Conservation (phyloP, 768 basidiomycete genomes). For the Calvatia gigantea region DNA sequence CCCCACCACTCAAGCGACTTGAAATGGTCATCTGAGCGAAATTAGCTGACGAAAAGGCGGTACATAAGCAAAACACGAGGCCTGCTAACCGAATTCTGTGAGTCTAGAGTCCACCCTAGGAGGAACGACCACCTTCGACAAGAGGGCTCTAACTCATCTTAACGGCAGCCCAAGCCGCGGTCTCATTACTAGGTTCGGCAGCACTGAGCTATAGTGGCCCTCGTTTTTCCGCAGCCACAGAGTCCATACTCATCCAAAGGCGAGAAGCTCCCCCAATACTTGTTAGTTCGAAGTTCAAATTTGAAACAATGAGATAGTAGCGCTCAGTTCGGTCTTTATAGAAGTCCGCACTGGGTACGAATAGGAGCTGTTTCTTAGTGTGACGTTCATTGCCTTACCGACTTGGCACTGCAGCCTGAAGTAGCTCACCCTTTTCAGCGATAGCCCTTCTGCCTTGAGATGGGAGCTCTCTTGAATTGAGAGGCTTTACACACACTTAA, state of each 20-base stretch:
- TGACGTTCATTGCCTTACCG: too few relatives aligned
- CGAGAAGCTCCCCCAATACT: neutral
- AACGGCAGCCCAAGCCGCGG: neutral
- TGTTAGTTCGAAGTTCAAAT: neutral
- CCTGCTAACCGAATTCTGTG: neutral
- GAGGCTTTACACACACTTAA: too few relatives aligned
- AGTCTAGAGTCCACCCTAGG: neutral
- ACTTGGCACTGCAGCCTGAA: too few relatives aligned
- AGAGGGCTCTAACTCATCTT: neutral
- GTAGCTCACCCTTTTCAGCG: too few relatives aligned
- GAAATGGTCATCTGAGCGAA: conserved; percentile 7
- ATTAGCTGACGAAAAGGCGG: neutral
- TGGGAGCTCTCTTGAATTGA: too few relatives aligned
- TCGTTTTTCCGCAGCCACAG: conserved; percentile 9
- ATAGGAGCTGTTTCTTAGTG: neutral
- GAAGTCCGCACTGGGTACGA: neutral
- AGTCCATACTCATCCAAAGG: neutral
- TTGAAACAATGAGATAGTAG: neutral
- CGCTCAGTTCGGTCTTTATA: conserved; percentile 8
- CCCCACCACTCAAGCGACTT: neutral
- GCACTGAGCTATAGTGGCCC: neutral
- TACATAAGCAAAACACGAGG: conserved; percentile 9
- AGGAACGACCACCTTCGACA: neutral
- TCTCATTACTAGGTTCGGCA: neutral
- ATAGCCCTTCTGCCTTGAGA: too few relatives aligned